Conservation (phyloP, 495 filamentous ascomycete genomes). For the Penicillium soppii region DNA sequence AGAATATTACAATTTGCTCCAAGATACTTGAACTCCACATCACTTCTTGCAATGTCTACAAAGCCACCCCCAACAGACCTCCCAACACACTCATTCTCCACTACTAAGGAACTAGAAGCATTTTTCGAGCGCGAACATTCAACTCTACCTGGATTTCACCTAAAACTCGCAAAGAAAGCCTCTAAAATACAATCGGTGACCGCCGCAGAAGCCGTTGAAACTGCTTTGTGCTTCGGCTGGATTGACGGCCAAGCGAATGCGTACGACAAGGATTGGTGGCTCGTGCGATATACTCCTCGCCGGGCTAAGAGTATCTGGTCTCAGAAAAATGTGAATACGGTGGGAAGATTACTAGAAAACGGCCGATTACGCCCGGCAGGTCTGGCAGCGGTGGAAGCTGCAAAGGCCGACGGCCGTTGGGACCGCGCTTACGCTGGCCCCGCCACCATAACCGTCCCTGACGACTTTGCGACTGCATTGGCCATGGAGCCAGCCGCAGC, state of each 20-base stretch:
- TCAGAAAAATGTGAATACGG: constrained; percentile 46
- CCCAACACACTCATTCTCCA: constrained; percentile 36
- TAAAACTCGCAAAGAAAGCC: constrained; percentile 54
- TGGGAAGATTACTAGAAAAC: constrained; percentile 34
- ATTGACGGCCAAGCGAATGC: constrained; percentile 55
- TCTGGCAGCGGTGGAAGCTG: constrained; percentile 47
- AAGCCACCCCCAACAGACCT: constrained; percentile 28
- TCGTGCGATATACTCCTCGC: constrained; percentile 56
- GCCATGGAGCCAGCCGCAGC: constrained; percentile 25
- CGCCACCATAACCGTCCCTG: constrained; percentile 41
- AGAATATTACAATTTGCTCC: too few species aligned
- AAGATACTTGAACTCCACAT: too few species aligned
- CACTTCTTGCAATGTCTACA: constrained; percentile 8
- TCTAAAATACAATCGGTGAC: constrained; percentile 43
- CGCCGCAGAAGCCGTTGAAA: constrained; percentile 54
- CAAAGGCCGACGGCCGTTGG: constrained; percentile 56
- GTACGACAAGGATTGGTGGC: constrained; percentile 39
- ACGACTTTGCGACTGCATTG: constrained; percentile 40
- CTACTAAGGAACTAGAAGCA: constrained; percentile 34
- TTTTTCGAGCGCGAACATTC: constrained; percentile 44
- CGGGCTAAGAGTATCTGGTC: constrained; percentile 55
- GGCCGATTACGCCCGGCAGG: constrained; percentile 51
- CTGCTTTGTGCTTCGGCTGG: constrained; percentile 58
- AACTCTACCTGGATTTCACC: constrained; percentile 44
- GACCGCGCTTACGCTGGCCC: constrained; percentile 51